Conservation (phyloP, 2,329 filamentous ascomycete species). For the Colletotrichum chrysophilum region DNA sequence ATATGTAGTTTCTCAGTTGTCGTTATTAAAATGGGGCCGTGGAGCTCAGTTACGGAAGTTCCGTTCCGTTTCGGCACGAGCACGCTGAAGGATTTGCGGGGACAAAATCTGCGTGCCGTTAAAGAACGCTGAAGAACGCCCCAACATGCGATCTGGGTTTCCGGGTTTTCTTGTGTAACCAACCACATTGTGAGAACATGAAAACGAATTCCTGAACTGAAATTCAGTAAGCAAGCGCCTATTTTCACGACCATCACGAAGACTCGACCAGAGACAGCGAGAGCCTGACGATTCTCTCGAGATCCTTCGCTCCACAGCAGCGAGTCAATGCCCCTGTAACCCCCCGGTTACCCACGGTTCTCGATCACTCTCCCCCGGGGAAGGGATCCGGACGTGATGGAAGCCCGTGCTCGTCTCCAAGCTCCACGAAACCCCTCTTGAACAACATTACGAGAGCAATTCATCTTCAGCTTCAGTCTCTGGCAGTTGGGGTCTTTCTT, state of each 20-base stretch:
- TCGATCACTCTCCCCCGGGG: background rate
- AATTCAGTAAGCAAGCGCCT: background rate
- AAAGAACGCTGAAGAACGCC: background rate
- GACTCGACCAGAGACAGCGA: background rate
- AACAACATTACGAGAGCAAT: background rate
- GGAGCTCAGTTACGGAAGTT: background rate
- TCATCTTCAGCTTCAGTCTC: background rate
- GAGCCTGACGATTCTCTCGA: background rate
- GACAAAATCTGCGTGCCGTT: background rate
- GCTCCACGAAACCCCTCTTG: background rate
- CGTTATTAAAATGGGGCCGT: background rate
- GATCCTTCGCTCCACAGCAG: background rate
- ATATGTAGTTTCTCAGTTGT: background rate
- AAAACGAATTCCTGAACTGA: background rate
- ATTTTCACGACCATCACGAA: background rate
- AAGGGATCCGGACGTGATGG: background rate
- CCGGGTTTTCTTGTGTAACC: background rate
- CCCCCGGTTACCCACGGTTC: background rate
- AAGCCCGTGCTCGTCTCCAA: background rate
- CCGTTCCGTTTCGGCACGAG: background rate
- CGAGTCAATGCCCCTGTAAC: slow-evolving; percentile 5
- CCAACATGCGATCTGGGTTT: background rate
- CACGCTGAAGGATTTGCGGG: background rate
- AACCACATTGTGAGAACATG: background rate
- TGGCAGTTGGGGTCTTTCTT: background rate